Evolutionary conservation across 805 yeast species (phyloP).

Genomic region (Blastobotrys attinorum): DNA sequence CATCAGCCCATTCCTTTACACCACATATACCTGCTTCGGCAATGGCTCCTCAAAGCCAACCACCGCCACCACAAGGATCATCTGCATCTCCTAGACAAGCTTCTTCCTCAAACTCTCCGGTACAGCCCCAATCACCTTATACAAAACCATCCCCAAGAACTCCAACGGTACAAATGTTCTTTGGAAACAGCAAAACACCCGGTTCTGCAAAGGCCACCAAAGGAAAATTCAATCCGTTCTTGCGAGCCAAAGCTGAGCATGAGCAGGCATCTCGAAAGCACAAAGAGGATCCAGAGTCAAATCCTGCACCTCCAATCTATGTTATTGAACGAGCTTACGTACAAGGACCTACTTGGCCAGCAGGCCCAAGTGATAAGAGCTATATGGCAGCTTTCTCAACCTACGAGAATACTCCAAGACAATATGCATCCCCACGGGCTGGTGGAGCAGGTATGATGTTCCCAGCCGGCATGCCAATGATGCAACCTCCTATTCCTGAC

Average conservation of each 20-base stretch:
- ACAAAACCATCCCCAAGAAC: neutral
- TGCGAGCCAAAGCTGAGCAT: conserved; percentile 35
- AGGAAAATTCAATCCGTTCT: conserved; percentile 46
- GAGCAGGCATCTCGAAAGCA: conserved; percentile 1
- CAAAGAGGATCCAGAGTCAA: conserved; percentile 1
- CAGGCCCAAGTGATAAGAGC: conserved; percentile 45
- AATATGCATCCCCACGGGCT: neutral
- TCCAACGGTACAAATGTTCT: neutral
- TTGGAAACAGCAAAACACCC: conserved; percentile 15
- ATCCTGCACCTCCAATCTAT: conserved; percentile 2
- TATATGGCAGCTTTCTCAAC: conserved; percentile 44
- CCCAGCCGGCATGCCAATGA: conserved; percentile 8
- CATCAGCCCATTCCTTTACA: conserved; percentile 54
- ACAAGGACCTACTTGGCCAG: conserved; percentile 74
- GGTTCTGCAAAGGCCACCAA: conserved; percentile 28
- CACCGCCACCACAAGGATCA: conserved; percentile 10
- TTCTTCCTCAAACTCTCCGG: conserved; percentile 12
- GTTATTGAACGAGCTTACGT: conserved; percentile 54
- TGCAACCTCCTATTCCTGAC: conserved; percentile 13
- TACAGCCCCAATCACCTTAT: neutral
- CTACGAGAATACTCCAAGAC: conserved; percentile 1
- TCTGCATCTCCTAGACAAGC: conserved; percentile 16
- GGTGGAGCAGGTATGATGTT: conserved; percentile 4
- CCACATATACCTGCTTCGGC: conserved; percentile 15
- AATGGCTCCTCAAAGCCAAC: conserved; percentile 1